Evolutionary conservation across 768 basidiomycete genomes (phyloP).

Genomic region (Kwoniella europaea): DNA sequence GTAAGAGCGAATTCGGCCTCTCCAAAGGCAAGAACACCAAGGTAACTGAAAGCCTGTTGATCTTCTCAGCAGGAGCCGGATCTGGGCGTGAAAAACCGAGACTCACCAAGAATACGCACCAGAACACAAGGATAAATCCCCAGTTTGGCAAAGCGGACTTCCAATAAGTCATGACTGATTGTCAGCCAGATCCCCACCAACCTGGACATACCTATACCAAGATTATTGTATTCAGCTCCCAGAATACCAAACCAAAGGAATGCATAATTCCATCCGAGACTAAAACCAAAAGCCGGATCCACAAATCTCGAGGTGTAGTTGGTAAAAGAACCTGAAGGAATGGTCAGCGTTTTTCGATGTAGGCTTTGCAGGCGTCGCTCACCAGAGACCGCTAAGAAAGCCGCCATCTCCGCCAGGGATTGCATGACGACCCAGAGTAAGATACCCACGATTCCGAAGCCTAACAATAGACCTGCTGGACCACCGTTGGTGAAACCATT

Average conservation of each 20-base stretch:
- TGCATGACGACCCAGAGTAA: slow-evolving; percentile 24
- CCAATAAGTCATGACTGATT: slow-evolving; percentile 25
- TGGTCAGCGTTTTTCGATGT: no score
- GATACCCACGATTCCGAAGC: slow-evolving; percentile 17
- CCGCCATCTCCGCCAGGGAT: slow-evolving; percentile 23
- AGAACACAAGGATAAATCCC: slow-evolving; percentile 17
- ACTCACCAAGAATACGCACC: slow-evolving; percentile 1
- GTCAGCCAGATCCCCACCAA: neutral
- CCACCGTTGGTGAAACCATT: slow-evolving; percentile 19
- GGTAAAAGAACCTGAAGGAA: slow-evolving; percentile 18
- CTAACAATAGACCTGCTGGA: slow-evolving; percentile 21
- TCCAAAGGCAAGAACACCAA: slow-evolving; percentile 21
- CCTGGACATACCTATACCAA: no score
- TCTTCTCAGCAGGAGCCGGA: no score
- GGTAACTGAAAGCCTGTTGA: slow-evolving; percentile 3
- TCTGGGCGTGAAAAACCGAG: no score
- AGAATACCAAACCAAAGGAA: slow-evolving; percentile 17
- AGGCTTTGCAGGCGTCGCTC: no score
- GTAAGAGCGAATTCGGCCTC: slow-evolving; percentile 21
- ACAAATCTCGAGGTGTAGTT: slow-evolving; percentile 21
- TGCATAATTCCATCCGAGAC: slow-evolving; percentile 24
- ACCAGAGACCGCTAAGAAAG: slow-evolving; percentile 28
- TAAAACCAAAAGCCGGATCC: slow-evolving; percentile 19
- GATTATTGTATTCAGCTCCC: slow-evolving; percentile 18
- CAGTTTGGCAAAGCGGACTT: neutral